Base-by-base conservation (phyloP, 2,329 filamentous ascomycete genomes). In the Cladophialophora yegresii region DNA sequence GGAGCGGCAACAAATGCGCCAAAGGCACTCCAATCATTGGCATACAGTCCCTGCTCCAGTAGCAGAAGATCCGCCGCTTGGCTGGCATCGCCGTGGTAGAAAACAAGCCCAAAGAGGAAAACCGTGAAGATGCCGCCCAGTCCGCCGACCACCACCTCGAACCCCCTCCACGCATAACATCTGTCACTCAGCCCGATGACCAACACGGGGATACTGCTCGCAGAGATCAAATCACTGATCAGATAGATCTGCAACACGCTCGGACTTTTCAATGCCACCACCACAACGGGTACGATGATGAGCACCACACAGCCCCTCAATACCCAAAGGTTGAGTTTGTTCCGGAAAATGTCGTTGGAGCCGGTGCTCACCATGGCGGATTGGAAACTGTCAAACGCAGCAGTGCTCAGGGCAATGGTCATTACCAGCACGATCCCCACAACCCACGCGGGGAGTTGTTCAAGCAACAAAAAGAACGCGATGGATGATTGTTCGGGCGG, bases 311-410 rank as follows among this genome's bases (percentile, higher is more conserved):
- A 81, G 20, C 73, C 82, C 54, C 91, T 88, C 70, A 93, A 89
- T 75, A 82, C 84, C 85, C 89, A 90, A 69, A 93, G 85, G 72
- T 87, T 88, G 62, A 95, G 85, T 65, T 84, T 85, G 82, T 95
- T 95, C 71, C 90, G 87, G 83, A 93, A 93, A 13, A 95, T 77
- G 74, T 95, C 91, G 79, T 93, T 93, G 69, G 89, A 92, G 13
- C 88, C 89, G 0, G 89, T 90, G n/a, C 89, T 91, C 7, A 93
- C 88, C 88, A 95, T 92, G 70, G 91, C 89, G 1, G 87, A 89
- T 77, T 93, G 91, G 43, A 93, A 82, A 67, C 85, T 89, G 80
- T 95, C 91, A 68, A 95, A 93, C 0, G 90, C 87, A 0, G 91
- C 88, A 2, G 89, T 91, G 72, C 86, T 90, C 58, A 95, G 84